Percentiles rank a stretch among this genome's conserved stretches.
Conservation (phyloP, 257 asterid genomes). For the Solanum arcanum region DNA sequence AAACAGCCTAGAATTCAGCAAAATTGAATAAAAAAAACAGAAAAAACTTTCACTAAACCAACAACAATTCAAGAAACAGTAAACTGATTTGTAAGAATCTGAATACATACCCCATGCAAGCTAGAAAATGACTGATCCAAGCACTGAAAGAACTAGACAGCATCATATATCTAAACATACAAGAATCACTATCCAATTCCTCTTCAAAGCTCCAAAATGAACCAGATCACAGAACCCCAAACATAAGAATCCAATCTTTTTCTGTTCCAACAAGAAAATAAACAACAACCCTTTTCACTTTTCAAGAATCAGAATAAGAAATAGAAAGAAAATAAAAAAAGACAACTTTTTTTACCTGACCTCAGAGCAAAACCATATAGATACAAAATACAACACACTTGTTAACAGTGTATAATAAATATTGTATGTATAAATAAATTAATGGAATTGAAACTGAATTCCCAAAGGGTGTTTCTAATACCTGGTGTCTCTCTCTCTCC, state of each 20-base stretch:
- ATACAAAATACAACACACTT: background rate
- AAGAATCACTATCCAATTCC: background rate
- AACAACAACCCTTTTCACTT: background rate
- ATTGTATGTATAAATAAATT: background rate
- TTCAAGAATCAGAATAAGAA: background rate
- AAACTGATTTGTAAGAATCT: constrained; percentile 6
- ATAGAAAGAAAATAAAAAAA: background rate
- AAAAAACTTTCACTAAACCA: background rate
- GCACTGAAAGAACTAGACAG: constrained; percentile 43
- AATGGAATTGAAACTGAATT: background rate
- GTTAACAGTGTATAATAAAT: background rate
- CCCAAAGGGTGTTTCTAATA: background rate
- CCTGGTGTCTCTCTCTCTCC: background rate
- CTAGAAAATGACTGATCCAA: constrained; percentile 59
- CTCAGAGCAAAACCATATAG: background rate
- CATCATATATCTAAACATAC: constrained; percentile 41
- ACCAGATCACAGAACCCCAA: constrained; percentile 9
- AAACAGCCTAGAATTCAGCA: background rate
- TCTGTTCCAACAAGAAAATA: background rate
- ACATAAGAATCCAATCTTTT: constrained; percentile 4
- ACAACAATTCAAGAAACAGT: background rate
- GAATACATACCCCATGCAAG: constrained; percentile 74
- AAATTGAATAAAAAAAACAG: background rate
- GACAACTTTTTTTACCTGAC: background rate
- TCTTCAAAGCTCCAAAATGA: background rate